A percentile compares a stretch with the other conserved stretches of the same genome.
phyloP scores from a whole-genome alignment of 495 filamentous ascomycete genomes.

The Articulospora tetracladia region DNA sequence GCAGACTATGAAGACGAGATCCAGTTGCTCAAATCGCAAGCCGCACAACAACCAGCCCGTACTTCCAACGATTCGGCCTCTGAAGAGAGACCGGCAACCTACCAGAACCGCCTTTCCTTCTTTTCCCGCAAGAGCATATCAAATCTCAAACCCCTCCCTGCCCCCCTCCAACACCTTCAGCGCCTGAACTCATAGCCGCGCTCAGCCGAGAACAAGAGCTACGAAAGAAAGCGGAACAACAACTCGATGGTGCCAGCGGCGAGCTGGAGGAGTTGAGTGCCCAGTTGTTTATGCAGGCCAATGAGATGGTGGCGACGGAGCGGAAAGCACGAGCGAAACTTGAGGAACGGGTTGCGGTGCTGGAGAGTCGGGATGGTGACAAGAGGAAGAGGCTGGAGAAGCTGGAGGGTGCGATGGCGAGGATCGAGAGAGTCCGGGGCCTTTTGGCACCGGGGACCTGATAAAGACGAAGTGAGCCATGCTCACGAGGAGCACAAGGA shows the following conservation, averaged over 20 bases:
- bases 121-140: constrained; percentile 53
- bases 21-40: constrained; percentile 27
- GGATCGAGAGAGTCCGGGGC: constrained; percentile 68
- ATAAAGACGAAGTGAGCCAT: background rate
- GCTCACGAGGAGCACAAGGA: background rate
- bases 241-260: constrained; percentile 61
- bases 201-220: constrained; percentile 67
- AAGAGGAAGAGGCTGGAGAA: constrained; percentile 67
- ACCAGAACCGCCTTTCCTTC: constrained; percentile 53
- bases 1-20: constrained; percentile 96
- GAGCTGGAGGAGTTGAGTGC: constrained; percentile 90
- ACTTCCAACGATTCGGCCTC: background rate
- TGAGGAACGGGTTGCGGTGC: constrained; percentile 66
- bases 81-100: background rate
- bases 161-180: constrained; percentile 29
- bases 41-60: constrained; percentile 25
- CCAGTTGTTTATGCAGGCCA: constrained; percentile 86
- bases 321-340: constrained; percentile 73
- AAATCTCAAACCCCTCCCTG: constrained; percentile 25
- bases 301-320: constrained; percentile 95
- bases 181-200: constrained; percentile 61
- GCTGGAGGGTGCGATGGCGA: constrained; percentile 73
- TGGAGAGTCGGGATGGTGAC: constrained; percentile 68
- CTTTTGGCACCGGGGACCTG: constrained; percentile 40
- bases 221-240: constrained; percentile 70